A percentile compares a stretch with the other conserved stretches of the same genome.
phyloP scores from a whole-genome alignment of 108 stramenopile genomes.

The Pseudonitzschia pungens region DNA sequence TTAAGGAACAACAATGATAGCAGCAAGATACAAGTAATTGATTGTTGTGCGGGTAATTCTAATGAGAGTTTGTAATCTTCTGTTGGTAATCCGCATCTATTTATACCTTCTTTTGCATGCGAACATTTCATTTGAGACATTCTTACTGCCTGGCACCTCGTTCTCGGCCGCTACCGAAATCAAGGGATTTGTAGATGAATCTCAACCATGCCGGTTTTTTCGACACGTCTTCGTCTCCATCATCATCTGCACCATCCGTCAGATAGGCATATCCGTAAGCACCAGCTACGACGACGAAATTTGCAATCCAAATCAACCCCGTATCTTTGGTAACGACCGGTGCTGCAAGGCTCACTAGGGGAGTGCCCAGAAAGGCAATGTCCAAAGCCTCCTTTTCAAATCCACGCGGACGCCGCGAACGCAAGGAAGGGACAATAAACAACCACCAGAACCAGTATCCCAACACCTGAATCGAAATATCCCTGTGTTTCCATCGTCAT shows the following conservation, averaged over 20 bases:
- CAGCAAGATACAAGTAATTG: too few relatives aligned
- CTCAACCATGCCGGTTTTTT: slow-evolving; percentile 79
- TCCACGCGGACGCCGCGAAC: slow-evolving; percentile 84
- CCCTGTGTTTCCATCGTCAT: slow-evolving; percentile 51
- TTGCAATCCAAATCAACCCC: slow-evolving; percentile 82
- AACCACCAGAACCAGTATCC: slow-evolving; percentile 99
- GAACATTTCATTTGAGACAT: neutral
- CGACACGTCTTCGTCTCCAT: slow-evolving; percentile 33
- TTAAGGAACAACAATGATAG: too few relatives aligned
- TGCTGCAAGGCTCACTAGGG: slow-evolving; percentile 76
- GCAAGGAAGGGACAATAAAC: slow-evolving; percentile 92
- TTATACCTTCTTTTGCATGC: too few relatives aligned
- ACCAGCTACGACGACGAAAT: slow-evolving; percentile 73
- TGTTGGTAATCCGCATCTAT: too few relatives aligned
- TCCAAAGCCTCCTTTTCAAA: slow-evolving; percentile 94
- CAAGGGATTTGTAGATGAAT: slow-evolving; percentile 84
- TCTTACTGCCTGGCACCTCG: slow-evolving; percentile 71
- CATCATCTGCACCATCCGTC: slow-evolving; percentile 35
- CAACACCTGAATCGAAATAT: slow-evolving; percentile 85
- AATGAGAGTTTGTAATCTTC: too few relatives aligned
- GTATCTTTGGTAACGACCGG: slow-evolving; percentile 92
- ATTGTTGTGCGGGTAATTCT: too few relatives aligned
- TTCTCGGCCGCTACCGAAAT: slow-evolving; percentile 87
- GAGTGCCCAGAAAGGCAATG: slow-evolving; percentile 93
- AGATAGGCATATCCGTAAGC: slow-evolving; percentile 70